Conservation (phyloP, 78 protist genomes). For the Dictyostelium discoideum region DNA sequence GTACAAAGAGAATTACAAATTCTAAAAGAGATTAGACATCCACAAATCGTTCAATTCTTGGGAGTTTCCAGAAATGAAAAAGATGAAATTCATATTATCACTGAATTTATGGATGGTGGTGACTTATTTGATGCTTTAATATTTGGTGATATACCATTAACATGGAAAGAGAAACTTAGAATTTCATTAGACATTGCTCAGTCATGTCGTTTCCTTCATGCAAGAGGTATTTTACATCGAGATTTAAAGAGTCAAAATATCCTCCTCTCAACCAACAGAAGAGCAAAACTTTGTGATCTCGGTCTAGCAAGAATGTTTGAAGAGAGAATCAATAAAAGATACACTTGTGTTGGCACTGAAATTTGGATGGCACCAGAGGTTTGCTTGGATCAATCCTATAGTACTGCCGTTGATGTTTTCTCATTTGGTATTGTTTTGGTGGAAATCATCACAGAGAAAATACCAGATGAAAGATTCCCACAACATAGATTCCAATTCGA, state of each 20-base stretch:
- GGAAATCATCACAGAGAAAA: constrained; percentile 36
- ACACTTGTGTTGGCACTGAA: constrained; percentile 62
- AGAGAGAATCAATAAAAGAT: constrained; percentile 65
- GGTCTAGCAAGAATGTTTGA: constrained; percentile 78
- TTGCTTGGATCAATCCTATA: constrained; percentile 48
- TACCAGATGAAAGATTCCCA: constrained; percentile 65
- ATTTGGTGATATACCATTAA: constrained; percentile 59
- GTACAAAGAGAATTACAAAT: constrained; percentile 68
- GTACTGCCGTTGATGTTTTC: constrained; percentile 64
- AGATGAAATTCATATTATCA: constrained; percentile 60
- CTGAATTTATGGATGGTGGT: constrained; percentile 82
- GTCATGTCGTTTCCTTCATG: constrained; percentile 71
- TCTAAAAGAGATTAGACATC: constrained; percentile 61
- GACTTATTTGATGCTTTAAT: constrained; percentile 79
- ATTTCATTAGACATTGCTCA: constrained; percentile 76
- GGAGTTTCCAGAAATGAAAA: constrained; percentile 31
- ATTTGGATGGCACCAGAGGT: constrained; percentile 86
- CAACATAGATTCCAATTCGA: constrained; percentile 60
- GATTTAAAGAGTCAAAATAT: constrained; percentile 93
- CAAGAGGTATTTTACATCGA: constrained; percentile 73
- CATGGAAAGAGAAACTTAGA: constrained; percentile 59
- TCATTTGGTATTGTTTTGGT: constrained; percentile 83
- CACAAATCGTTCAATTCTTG: constrained; percentile 62
- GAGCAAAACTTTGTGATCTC: constrained; percentile 83
- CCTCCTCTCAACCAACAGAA: constrained; percentile 81